Base-by-base conservation (phyloP, 108 stramenopile species). In the Fistulifera pelliculosa region DNA sequence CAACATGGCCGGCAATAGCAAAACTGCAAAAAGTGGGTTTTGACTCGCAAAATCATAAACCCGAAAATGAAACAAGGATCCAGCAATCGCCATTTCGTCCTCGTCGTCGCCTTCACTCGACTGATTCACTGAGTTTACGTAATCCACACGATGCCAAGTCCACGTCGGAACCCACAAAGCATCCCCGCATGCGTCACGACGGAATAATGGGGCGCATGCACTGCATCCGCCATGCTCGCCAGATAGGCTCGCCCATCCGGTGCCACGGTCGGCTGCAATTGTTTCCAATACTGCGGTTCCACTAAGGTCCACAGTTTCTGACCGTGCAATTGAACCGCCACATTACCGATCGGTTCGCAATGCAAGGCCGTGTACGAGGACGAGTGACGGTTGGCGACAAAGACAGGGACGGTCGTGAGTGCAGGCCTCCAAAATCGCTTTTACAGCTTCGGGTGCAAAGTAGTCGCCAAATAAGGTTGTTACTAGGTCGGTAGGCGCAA, bases 61-160 rank as follows among this genome's bases (percentile, higher is more conserved):
- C 42, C 82, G 83, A 71, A 94, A 90, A 68, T 94, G 88, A 75
- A 94, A 94, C 19, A 94, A 52, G n/a, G 87, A 90, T 38, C 76
- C 86, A 7, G 71, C 81, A 58, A 94, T 69, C 8, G 92, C 69
- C 3, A 86, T 39, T 10, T 41, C 52, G 14, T 50, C 48, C 5
- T 15, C 23, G 17, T 31, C 39, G 0, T 35, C 59, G n/a, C n/a
- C n/a, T 27, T 39, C 43, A 27, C 10, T 44, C 22, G 17, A 35
- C 0, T 25, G 31, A 39, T 14, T 56, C 18, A 21, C 2, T 18
- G 40, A 6, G 3, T 3, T 38, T 25, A 53, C 47, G 53, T 93
- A 94, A 58, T 89, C 85, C 11, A 94, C 80, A 14, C 79, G 78
- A 58, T 94, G 92, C 85, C 87, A 94, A 27, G 81, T 87, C 92